Evolutionary conservation across 1,284 basidiomycete genomes (phyloP).

Genomic region (Cryptococcus wingfieldii): DNA sequence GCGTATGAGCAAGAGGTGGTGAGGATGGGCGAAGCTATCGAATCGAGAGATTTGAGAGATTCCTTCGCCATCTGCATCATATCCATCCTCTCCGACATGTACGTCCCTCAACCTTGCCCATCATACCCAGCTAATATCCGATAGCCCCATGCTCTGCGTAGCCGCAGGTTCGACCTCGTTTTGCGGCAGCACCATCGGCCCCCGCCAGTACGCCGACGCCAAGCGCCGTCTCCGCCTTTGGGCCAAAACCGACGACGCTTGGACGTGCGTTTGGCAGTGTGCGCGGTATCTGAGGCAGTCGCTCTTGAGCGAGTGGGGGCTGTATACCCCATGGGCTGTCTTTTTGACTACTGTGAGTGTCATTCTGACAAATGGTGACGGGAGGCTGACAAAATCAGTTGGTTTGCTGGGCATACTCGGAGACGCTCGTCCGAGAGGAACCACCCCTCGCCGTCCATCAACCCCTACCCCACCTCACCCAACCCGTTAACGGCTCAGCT

Average conservation of each 20-base stretch:
- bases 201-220: slow-evolving; percentile 33
- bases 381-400: slow-evolving; percentile 11
- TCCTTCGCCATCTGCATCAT: slow-evolving; percentile 39
- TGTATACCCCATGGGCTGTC: slow-evolving; percentile 38
- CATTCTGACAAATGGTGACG: background rate
- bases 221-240: slow-evolving; percentile 33
- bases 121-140: background rate
- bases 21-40: slow-evolving; percentile 18
- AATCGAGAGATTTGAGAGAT: slow-evolving; percentile 36
- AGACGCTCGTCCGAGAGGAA: slow-evolving; percentile 4
- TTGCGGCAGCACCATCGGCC: slow-evolving; percentile 33
- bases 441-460: background rate
- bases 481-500: background rate
- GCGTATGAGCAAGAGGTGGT: slow-evolving; percentile 26
- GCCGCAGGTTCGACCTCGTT: slow-evolving; percentile 34
- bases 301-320: slow-evolving; percentile 34
- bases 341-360: slow-evolving; percentile 35
- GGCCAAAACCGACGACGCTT: slow-evolving; percentile 38
- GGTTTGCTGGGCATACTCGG: slow-evolving; percentile 29
- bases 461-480: background rate
- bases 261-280: slow-evolving; percentile 44
- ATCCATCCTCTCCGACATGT: slow-evolving; percentile 40
- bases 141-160: slow-evolving; percentile 39
- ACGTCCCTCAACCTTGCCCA: slow-evolving; percentile 2
- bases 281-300: slow-evolving; percentile 35